A percentile compares a stretch with the other conserved stretches of the same genome.
Evolutionary conservation across 768 basidiomycete genomes (phyloP).

Genomic region (Termitomyces titanicus): DNA sequence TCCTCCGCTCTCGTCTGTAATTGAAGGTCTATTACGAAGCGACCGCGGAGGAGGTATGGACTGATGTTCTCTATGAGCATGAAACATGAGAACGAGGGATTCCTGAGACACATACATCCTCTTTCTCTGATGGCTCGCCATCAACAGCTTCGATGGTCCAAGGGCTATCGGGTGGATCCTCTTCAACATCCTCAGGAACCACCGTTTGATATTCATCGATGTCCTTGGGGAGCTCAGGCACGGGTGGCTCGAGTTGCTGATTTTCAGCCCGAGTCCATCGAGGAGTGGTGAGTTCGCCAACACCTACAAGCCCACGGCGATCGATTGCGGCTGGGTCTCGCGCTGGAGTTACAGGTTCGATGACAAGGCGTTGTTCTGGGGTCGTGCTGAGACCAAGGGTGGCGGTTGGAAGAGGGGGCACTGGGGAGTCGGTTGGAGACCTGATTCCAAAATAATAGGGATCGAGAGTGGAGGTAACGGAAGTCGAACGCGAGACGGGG

Average conservation of each 20-base stretch:
- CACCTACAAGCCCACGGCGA: constrained; percentile 83
- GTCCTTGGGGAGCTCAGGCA: constrained; percentile 22
- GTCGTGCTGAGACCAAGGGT: constrained; percentile 45
- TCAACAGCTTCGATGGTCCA: constrained; percentile 90
- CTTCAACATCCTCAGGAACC: constrained; percentile 34
- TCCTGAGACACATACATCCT: constrained; percentile 48
- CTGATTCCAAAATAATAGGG: constrained; percentile 82
- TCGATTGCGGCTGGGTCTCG: constrained; percentile 80
- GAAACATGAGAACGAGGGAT: neutral
- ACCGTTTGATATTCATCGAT: constrained; percentile 41
- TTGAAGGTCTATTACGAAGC: constrained; percentile 59
- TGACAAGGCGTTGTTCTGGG: constrained; percentile 50
- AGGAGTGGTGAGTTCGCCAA: constrained; percentile 96
- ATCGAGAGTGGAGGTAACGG: constrained; percentile 79
- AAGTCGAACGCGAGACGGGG: constrained; percentile 59
- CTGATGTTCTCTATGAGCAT: constrained; percentile 25
- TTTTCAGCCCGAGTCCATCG: constrained; percentile 70
- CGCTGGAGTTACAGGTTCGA: constrained; percentile 67
- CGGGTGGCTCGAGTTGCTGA: constrained; percentile 29
- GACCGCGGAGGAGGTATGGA: constrained; percentile 39
- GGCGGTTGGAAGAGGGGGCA: constrained; percentile 46
- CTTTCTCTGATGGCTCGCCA: constrained; percentile 68
- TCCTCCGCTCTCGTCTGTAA: constrained; percentile 82
- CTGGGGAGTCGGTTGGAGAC: constrained; percentile 66
- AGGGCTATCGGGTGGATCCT: constrained; percentile 72